Conservation (phyloP, 2,329 filamentous ascomycete species). For the Xylariaceae sp. region DNA sequence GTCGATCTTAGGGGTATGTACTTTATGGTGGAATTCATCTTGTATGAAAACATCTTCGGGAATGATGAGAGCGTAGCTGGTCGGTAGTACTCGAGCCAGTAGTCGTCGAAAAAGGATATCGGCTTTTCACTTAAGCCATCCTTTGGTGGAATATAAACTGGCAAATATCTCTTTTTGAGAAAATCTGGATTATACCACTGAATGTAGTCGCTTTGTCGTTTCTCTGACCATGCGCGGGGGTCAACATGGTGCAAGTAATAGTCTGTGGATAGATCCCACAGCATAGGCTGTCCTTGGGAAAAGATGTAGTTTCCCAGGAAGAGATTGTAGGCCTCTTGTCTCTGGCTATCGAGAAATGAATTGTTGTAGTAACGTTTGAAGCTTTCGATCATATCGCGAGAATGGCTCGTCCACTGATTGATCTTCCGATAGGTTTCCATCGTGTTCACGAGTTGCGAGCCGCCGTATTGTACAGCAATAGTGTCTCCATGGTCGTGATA, state of each 20-base stretch:
- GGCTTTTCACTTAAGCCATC: conserved; percentile 38
- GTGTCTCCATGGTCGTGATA: conserved; percentile 97
- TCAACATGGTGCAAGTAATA: conserved; percentile 93
- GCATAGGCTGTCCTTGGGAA: conserved; percentile 80
- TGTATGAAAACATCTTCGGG: conserved; percentile 86
- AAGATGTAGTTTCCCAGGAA: conserved; percentile 97
- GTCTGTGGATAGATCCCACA: conserved; percentile 93
- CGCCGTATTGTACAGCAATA: conserved; percentile 95
- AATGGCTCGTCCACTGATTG: conserved; percentile 97
- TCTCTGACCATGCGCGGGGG: conserved; percentile 68
- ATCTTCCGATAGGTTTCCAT: conserved; percentile 99
- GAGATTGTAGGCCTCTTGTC: conserved; percentile 95
- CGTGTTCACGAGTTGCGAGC: conserved; percentile 95
- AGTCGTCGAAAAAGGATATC: conserved; percentile 75
- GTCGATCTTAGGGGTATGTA: conserved; percentile 74
- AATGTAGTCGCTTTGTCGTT: conserved; percentile 68
- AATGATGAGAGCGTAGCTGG: conserved; percentile 85
- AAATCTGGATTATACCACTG: conserved; percentile 79
- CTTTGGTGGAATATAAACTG: conserved; percentile 41
- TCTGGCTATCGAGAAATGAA: conserved; percentile 93
- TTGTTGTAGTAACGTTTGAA: conserved; percentile 99
- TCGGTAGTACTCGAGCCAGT: conserved; percentile 96
- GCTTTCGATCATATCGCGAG: conserved; percentile 96
- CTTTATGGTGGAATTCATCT: conserved; percentile 83
- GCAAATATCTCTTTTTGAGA: conserved; percentile 60